These are phyloP conservation scores for Botrytis paeoniae DNA, from an alignment of 2,329 filamentous ascomycete species.

Conservation along the genomic window DNA sequence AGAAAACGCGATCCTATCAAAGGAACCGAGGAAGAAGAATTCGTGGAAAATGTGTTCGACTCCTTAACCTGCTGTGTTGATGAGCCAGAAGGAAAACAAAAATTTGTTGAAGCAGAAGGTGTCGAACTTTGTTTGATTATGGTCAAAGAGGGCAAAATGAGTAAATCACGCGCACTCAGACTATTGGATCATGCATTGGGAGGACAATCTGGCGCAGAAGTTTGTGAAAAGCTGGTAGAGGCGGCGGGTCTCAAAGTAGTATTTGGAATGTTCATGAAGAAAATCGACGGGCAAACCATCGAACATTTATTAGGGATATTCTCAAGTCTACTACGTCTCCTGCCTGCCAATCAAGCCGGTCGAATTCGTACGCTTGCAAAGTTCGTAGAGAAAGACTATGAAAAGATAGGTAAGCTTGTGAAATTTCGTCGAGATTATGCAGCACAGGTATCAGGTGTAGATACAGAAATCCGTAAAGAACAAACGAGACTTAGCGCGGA, in stretches of 20 bases:
- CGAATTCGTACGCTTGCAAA: conserved; percentile 87
- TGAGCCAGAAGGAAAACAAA: conserved; percentile 68
- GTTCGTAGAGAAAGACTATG: conserved; percentile 92
- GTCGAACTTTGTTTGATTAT: conserved; percentile 90
- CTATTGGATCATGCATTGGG: conserved; percentile 79
- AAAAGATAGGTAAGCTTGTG: conserved; percentile 73
- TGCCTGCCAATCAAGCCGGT: conserved; percentile 73
- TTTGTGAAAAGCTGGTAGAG: conserved; percentile 76
- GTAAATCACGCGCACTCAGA: conserved; percentile 72
- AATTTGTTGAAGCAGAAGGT: conserved; percentile 86
- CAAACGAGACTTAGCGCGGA: conserved; percentile 53
- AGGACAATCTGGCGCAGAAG: conserved; percentile 53
- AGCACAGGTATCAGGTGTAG: conserved; percentile 58
- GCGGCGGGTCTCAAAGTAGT: conserved; percentile 79
- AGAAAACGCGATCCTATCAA: conserved; percentile 81
- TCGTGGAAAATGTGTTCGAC: conserved; percentile 91
- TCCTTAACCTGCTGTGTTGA: conserved; percentile 77
- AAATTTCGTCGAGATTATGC: conserved; percentile 69
- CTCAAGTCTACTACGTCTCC: conserved; percentile 71
- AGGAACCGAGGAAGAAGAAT: conserved; percentile 88
- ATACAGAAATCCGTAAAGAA: conserved; percentile 59
- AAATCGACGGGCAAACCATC: conserved; percentile 61
- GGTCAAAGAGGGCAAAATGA: conserved; percentile 83
- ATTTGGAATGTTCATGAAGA: conserved; percentile 88
- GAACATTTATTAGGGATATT: conserved; percentile 87